Base-by-base conservation (phyloP, 2,329 filamentous ascomycete genomes). In the Epichloe elymi region DNA sequence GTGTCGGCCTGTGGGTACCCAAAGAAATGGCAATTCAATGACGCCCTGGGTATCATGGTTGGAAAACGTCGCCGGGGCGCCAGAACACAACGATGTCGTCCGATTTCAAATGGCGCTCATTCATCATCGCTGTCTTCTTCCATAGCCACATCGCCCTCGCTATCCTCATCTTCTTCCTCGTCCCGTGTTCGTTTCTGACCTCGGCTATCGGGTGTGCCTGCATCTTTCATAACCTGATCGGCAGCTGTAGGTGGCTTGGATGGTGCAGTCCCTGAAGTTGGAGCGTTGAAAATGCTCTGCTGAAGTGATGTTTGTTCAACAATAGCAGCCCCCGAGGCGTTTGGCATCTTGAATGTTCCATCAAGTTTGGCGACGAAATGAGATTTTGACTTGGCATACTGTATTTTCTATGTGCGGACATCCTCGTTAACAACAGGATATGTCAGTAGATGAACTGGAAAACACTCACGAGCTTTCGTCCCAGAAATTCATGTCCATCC, bases 381-480 rank as follows among this genome's bases (percentile, higher is more conserved):
- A 3, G 90, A 96, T 64, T 91, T 91, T 52, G 83, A 82, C 67
- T 90, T 95, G 52, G 87, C 89, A 66, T 97, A 98, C 57, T 84
- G 76, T 59, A 98, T 89, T 79, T 83, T 86, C 91, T 97, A 54
- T n/a, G 26, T 15, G 33, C 49, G 30, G 8, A 30, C 4, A 41
- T 30, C 2, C 35, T 37, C 14, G 51, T 52, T 20, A 54, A 35
- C 30, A 48, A 50, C 19, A 15, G 3, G 1, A 12, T 6, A 10
- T 33, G 26, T 30, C 17, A 35, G 23, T 37, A 43, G 41, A n/a
- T 30, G 37, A 10, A 14, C 15, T 39, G 12, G 35, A 8, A 38
- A 15, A 15, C 36, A 74, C 85, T 56, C 66, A 96, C 91, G 75
- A 98, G 82, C 57, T 88, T 78, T 57, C 80, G 82, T 15, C 90